Percentiles rank a stretch among this genome's conserved stretches.
These are phyloP conservation scores for Crepidotus sp. DNA, from an alignment of 1,284 basidiomycete species.

Conservation along the genomic window DNA sequence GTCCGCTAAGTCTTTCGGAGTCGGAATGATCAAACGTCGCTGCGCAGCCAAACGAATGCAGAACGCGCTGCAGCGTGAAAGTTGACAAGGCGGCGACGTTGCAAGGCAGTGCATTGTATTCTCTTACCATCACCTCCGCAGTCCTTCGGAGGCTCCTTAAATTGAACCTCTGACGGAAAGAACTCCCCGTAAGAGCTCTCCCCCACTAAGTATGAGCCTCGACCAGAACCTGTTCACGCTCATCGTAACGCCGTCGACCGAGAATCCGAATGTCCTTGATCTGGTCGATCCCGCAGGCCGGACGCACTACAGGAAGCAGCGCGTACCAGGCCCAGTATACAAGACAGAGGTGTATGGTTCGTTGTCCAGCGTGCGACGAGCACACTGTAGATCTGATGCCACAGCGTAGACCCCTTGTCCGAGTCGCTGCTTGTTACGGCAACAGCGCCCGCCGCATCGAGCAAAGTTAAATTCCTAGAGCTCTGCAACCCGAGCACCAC, in stretches of 20 bases:
- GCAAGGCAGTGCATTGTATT: not conserved
- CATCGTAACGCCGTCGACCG: slow-evolving; percentile 46
- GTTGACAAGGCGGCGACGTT: not conserved
- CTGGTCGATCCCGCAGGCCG: slow-evolving; percentile 55
- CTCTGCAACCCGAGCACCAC: slow-evolving; percentile 64
- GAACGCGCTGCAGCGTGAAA: not conserved
- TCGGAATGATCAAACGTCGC: too few relatives aligned
- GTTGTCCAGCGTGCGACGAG: slow-evolving; percentile 23
- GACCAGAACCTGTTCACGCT: slow-evolving; percentile 78
- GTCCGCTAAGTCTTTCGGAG: too few relatives aligned
- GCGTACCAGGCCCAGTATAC: slow-evolving; percentile 43
- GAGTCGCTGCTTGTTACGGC: slow-evolving; percentile 31
- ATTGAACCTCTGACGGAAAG: not conserved
- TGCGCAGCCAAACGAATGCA: too few relatives aligned
- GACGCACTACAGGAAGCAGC: slow-evolving; percentile 61
- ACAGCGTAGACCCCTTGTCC: not conserved
- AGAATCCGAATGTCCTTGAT: slow-evolving; percentile 53
- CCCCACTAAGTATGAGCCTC: slow-evolving; percentile 53
- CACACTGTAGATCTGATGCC: too few relatives aligned
- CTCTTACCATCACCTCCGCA: slow-evolving; percentile 5
- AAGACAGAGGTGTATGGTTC: slow-evolving; percentile 58
- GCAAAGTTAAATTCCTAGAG: slow-evolving; percentile 66
- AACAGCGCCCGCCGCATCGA: slow-evolving; percentile 51
- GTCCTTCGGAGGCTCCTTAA: not conserved
- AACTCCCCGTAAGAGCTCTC: not conserved